Percentiles rank a stretch among this genome's conserved stretches.
Evolutionary conservation across 2,329 filamentous ascomycete genomes (phyloP).

Genomic region (Leptographium wingfieldii): DNA sequence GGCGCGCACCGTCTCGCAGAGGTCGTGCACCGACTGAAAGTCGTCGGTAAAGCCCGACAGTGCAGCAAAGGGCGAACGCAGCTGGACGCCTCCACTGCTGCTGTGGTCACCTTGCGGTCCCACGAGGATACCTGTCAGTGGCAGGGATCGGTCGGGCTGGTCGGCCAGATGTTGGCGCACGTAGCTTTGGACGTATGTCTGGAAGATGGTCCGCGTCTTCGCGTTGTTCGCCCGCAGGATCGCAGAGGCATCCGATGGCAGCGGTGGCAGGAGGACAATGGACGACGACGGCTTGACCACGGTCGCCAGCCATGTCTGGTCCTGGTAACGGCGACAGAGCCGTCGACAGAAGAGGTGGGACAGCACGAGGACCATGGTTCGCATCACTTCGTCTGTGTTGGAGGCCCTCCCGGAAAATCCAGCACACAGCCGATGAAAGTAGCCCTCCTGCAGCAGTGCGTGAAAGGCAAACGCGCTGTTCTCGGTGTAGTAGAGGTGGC

Average conservation of each 20-base stretch:
- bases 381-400: no score
- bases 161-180: slow-evolving; percentile 47
- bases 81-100: no score
- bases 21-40: slow-evolving; percentile 52
- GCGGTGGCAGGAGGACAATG: slow-evolving; percentile 47
- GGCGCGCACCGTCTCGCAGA: slow-evolving; percentile 51
- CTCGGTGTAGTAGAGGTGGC: slow-evolving; percentile 21
- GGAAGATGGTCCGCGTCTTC: slow-evolving; percentile 53
- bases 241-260: slow-evolving; percentile 44
- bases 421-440: no score
- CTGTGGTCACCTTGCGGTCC: no score
- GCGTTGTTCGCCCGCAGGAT: slow-evolving; percentile 51
- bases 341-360: no score
- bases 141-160: not conserved
- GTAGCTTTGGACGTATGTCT: slow-evolving; percentile 56
- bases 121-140: not conserved
- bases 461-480: no score
- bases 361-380: no score
- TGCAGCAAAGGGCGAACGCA: slow-evolving; percentile 51
- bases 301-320: slow-evolving; percentile 67
- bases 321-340: slow-evolving; percentile 41
- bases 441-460: no score
- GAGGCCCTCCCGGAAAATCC: no score
- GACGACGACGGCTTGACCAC: slow-evolving; percentile 45
- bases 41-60: slow-evolving; percentile 54